Evolutionary conservation across 2,329 filamentous ascomycete genomes (phyloP).

Genomic region (Tolypocladium capitatum): DNA sequence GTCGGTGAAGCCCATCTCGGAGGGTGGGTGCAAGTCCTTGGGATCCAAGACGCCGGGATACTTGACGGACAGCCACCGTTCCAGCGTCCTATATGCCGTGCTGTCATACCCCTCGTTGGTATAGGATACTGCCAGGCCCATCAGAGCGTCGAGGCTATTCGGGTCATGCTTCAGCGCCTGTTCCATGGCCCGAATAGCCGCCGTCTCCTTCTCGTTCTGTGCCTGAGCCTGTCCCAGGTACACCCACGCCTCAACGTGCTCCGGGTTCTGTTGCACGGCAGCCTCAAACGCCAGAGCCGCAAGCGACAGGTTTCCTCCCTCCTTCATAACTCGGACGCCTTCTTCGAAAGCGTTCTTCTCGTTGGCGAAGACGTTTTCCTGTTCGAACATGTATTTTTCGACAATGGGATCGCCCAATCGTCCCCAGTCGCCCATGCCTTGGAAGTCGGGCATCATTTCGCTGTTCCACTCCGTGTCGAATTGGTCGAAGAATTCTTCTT

Average conservation of each 20-base stretch:
- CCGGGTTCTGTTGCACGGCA: constrained; percentile 76
- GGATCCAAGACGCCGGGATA: constrained; percentile 74
- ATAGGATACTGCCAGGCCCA: constrained; percentile 92
- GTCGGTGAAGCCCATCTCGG: constrained; percentile 91
- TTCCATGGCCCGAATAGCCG: constrained; percentile 86
- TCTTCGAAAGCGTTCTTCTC: constrained; percentile 81
- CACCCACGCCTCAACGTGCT: constrained; percentile 87
- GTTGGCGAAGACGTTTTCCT: constrained; percentile 79
- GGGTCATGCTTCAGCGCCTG: constrained; percentile 81
- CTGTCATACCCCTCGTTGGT: constrained; percentile 98
- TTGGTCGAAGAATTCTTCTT: constrained; percentile 48
- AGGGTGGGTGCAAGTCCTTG: constrained; percentile 55
- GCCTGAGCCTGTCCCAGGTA: constrained; percentile 85
- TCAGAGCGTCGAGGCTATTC: constrained; percentile 75
- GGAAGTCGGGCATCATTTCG: constrained; percentile 41
- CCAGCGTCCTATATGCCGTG: constrained; percentile 87
- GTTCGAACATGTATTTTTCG: constrained; percentile 88
- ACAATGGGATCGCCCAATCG: constrained; percentile 61
- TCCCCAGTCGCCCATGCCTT: constrained; percentile 50
- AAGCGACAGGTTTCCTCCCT: constrained; percentile 85
- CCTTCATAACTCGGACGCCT: constrained; percentile 82
- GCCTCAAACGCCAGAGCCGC: constrained; percentile 93
- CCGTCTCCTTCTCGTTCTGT: constrained; percentile 96
- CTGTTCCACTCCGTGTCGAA: constrained; percentile 70
- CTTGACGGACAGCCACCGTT: constrained; percentile 92